Conservation (phyloP, 192 early-diverging fungal genomes). For the Rhizoclosmatium globosum region DNA sequence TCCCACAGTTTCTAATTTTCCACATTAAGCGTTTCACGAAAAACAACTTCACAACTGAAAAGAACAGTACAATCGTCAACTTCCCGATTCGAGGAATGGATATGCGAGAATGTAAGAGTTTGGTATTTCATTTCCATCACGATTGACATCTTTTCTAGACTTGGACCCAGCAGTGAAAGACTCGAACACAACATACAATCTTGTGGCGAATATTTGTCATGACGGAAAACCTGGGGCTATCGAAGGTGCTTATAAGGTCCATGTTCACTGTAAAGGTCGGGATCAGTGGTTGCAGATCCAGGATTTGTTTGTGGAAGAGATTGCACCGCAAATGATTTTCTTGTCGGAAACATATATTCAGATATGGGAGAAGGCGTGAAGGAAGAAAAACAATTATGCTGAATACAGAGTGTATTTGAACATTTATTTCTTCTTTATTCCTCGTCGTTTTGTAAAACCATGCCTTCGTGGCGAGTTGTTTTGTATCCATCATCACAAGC, state of each 20-base stretch:
- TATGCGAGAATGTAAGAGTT: constrained; percentile 76
- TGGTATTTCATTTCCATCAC: not conserved
- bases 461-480: too few relatives aligned
- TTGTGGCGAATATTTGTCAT: constrained; percentile 92
- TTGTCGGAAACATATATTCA: constrained; percentile 92
- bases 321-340: constrained; percentile 94
- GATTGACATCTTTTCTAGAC: not conserved
- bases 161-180: constrained; percentile 28
- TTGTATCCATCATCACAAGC: too few relatives aligned
- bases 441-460: too few relatives aligned
- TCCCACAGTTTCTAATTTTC: constrained; percentile 90
- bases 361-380: constrained; percentile 56
- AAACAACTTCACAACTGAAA: constrained; percentile 83
- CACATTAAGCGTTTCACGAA: constrained; percentile 91
- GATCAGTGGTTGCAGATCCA: constrained; percentile 97
- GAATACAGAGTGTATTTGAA: not conserved
- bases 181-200: constrained; percentile 70
- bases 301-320: constrained; percentile 91
- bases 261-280: constrained; percentile 77
- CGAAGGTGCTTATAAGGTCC: constrained; percentile 82
- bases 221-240: constrained; percentile 76
- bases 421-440: too few relatives aligned
- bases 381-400: not conserved
- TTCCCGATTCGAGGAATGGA: constrained; percentile 89
- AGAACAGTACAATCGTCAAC: constrained; percentile 97